A percentile compares a stretch with the other conserved stretches of the same genome.
Evolutionary conservation across 2,329 filamentous ascomycete genomes (phyloP).

Genomic region (Fusarium sp.): DNA sequence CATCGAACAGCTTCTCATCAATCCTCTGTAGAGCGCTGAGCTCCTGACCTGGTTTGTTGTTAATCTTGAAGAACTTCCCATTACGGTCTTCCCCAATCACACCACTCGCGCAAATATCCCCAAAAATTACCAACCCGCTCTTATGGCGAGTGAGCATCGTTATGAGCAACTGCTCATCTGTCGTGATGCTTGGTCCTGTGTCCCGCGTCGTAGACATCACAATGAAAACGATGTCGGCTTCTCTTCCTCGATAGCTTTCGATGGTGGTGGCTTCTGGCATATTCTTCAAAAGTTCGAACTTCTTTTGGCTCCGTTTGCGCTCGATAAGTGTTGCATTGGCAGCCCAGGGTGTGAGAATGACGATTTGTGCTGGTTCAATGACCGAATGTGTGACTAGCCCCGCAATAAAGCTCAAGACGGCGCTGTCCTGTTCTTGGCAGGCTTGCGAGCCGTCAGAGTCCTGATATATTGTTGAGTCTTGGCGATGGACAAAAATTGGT

Average conservation of each 20-base stretch:
- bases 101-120: not conserved
- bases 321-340: not conserved
- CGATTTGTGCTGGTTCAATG: not conserved
- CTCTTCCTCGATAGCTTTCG: not conserved
- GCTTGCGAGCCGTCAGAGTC: not conserved
- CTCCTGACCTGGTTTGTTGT: not conserved
- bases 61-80: not conserved
- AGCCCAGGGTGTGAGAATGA: not conserved
- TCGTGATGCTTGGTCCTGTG: not conserved
- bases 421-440: not conserved
- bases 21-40: not conserved
- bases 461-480: not conserved
- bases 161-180: not conserved
- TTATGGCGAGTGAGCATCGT: slow-evolving; percentile 9
- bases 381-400: not conserved
- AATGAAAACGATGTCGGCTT: not conserved
- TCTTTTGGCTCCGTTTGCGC: not conserved
- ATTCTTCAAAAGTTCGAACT: not conserved
- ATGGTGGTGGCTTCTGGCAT: not conserved
- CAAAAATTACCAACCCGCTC: slow-evolving; percentile 1
- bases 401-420: not conserved
- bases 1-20: not conserved
- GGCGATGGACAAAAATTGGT: not conserved
- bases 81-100: not conserved
- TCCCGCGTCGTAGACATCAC: not conserved